These are phyloP conservation scores for Cystobasidium ongulense DNA, from an alignment of 768 basidiomycete genomes.

Conservation along the genomic window DNA sequence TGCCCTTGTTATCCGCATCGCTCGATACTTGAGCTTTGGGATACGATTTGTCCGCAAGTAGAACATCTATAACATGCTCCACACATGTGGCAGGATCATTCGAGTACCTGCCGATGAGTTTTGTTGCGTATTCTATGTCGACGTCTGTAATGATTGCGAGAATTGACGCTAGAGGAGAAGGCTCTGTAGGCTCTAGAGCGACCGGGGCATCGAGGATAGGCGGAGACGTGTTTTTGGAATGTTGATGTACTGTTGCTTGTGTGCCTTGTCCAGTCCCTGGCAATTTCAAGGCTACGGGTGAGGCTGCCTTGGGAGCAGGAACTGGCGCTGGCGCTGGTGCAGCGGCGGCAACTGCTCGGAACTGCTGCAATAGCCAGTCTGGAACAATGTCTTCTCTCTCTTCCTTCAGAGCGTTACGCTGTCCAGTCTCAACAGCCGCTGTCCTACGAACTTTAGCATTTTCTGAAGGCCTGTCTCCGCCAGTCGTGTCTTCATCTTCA, in stretches of 20 bases:
- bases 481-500: background rate
- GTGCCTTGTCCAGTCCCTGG: too few species aligned
- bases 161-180: background rate
- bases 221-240: background rate
- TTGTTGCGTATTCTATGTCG: background rate
- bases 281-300: too few species aligned
- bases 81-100: constrained; percentile 1
- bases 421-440: background rate
- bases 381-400: background rate
- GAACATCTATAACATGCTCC: constrained; percentile 8
- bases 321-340: background rate
- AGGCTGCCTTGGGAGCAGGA: background rate
- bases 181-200: background rate
- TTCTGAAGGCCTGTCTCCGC: background rate
- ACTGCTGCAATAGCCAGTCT: background rate
- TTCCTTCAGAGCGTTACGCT: background rate
- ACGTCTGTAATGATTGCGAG: constrained; percentile 13
- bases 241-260: background rate
- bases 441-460: background rate
- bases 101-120: background rate
- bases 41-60: background rate
- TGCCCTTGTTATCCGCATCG: background rate
- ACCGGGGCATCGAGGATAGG: background rate
- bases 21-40: background rate
- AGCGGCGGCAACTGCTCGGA: background rate